Percentiles rank a stretch among this genome's conserved stretches.
These are phyloP conservation scores for Saposhnikovia divaricata DNA, from an alignment of 129 eudicot genomes.

Conservation along the genomic window DNA sequence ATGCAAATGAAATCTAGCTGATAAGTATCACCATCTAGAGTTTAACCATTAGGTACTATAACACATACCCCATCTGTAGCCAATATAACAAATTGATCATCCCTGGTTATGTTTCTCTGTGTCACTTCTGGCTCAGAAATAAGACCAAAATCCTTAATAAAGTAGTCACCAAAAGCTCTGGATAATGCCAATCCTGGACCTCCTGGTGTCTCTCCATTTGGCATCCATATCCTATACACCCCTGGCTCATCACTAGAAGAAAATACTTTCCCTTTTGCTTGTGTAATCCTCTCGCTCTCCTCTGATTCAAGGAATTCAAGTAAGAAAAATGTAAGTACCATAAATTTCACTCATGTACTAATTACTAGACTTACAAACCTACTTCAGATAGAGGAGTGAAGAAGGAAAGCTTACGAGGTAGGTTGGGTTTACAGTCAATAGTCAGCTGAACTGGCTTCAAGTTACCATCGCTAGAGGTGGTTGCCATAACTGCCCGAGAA, in stretches of 20 bases:
- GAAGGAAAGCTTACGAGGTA: constrained; percentile 56
- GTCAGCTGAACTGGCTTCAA: constrained; percentile 72
- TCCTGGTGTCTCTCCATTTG: constrained; percentile 37
- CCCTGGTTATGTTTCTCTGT: constrained; percentile 49
- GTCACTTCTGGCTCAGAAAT: constrained; percentile 84
- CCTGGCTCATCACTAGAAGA: constrained; percentile 77
- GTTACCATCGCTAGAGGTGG: constrained; percentile 47
- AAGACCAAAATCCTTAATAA: constrained; percentile 72
- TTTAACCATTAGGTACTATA: neutral
- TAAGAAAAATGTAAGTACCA: neutral
- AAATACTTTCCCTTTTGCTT: constrained; percentile 56
- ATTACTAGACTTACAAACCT: neutral
- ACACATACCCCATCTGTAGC: constrained; percentile 90
- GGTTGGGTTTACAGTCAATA: constrained; percentile 71
- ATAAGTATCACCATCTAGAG: neutral
- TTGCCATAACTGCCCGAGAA: constrained; percentile 82
- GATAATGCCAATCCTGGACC: constrained; percentile 94
- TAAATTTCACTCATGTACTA: neutral
- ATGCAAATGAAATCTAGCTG: neutral
- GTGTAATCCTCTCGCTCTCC: constrained; percentile 68
- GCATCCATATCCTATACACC: constrained; percentile 67
- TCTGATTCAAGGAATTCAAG: constrained; percentile 31
- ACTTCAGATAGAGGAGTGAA: constrained; percentile 2
- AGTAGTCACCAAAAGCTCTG: constrained; percentile 86
- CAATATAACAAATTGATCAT: constrained; percentile 66